Evolutionary conservation across 2,329 filamentous ascomycete genomes (phyloP).

Genomic region (Teratosphaeria viscida): DNA sequence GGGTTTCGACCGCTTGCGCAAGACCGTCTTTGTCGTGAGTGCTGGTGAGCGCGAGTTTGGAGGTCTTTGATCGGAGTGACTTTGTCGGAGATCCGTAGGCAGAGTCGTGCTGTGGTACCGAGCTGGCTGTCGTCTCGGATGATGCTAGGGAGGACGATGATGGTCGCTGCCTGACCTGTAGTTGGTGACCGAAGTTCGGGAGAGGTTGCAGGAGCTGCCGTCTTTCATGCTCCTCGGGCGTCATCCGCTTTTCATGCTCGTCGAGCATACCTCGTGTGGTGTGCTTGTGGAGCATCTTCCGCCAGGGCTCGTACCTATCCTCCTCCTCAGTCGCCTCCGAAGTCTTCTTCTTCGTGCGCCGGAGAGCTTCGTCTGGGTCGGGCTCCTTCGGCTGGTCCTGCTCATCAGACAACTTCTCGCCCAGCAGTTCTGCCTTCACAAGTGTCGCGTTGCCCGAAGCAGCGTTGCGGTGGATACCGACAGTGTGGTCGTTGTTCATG

Average conservation of each 20-base stretch:
- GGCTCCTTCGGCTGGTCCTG: neutral
- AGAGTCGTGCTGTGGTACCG: neutral
- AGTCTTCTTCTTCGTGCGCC: neutral
- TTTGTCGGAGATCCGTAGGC: neutral
- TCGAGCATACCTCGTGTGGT: neutral
- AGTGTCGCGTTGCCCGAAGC: neutral
- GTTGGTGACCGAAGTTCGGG: neutral
- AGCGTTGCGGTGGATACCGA: neutral
- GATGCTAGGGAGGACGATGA: neutral
- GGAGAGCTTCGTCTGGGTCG: neutral
- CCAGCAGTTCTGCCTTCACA: neutral
- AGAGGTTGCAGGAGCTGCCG: neutral
- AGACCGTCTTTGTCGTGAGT: neutral
- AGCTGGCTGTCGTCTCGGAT: neutral
- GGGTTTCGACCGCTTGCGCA: neutral
- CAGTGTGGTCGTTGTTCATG: neutral
- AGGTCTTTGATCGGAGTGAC: neutral
- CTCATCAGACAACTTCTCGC: neutral
- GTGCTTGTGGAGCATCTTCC: neutral
- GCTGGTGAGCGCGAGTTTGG: neutral
- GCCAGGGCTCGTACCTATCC: neutral
- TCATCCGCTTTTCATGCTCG: neutral
- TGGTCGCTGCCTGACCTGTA: neutral
- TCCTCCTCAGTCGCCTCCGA: neutral
- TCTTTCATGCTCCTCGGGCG: neutral